Percentiles rank a stretch among this genome's conserved stretches.
Evolutionary conservation across 345 rosid genomes (phyloP).

Genomic region (Gossypium rotundifolium): DNA sequence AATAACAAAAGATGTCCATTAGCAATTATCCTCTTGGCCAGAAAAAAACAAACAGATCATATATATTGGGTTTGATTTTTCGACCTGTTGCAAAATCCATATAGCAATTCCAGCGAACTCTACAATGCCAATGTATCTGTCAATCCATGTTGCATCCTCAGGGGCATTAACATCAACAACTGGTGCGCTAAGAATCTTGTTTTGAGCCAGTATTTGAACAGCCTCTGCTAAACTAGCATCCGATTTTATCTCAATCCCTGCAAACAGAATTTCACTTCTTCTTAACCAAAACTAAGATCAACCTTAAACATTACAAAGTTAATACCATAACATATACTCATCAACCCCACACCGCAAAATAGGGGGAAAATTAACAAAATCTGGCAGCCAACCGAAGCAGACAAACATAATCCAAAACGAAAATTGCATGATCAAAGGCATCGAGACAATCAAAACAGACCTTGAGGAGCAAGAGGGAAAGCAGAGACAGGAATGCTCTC

Average conservation of each 20-base stretch:
- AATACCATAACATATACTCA: not conserved
- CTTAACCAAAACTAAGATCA: not conserved
- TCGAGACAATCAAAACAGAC: constrained; percentile 20
- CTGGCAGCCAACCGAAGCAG: not conserved
- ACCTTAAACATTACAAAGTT: not conserved
- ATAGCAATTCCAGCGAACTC: constrained; percentile 93
- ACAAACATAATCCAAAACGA: not conserved
- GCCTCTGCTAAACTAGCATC: constrained; percentile 85
- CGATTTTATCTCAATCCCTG: constrained; percentile 81
- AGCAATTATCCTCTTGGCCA: too few relatives aligned
- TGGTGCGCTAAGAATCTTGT: constrained; percentile 73
- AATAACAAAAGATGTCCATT: too few relatives aligned
- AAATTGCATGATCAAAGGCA: not conserved
- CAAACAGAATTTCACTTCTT: constrained; percentile 3
- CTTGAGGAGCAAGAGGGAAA: constrained; percentile 79
- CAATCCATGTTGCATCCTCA: constrained; percentile 85
- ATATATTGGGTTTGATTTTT: not conserved
- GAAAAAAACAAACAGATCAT: too few relatives aligned
- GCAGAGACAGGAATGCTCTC: constrained; percentile 86
- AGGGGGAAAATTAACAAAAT: not conserved
- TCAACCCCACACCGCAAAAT: not conserved
- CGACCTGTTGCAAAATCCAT: constrained; percentile 95
- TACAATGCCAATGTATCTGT: constrained; percentile 86
- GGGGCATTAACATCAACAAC: constrained; percentile 80
- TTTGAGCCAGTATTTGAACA: constrained; percentile 59